Conservation (phyloP, 345 rosid genomes). For the Angophora floribunda region DNA sequence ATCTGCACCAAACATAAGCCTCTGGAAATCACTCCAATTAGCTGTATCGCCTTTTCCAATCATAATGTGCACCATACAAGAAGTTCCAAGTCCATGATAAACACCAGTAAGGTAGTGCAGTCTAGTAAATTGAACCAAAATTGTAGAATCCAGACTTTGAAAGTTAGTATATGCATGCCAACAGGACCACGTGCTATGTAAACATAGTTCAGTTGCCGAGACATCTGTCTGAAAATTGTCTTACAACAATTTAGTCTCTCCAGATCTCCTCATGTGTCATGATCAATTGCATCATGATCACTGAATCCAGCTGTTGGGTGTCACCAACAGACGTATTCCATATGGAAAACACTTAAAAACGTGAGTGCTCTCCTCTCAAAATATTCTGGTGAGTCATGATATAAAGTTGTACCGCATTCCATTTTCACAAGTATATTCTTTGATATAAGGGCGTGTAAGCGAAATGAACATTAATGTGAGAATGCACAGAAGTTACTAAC, state of each 20-base stretch:
- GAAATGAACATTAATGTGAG: neutral
- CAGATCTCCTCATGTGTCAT: neutral
- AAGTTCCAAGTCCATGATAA: neutral
- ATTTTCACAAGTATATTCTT: neutral
- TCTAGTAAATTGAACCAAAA: neutral
- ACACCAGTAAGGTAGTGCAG: neutral
- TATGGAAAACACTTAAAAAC: neutral
- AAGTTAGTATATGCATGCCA: neutral
- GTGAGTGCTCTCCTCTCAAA: neutral
- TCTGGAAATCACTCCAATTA: neutral
- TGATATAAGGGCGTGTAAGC: neutral
- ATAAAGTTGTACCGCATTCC: neutral
- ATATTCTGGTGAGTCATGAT: neutral
- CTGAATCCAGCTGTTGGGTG: neutral
- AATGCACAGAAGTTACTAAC: slow-evolving; percentile 12
- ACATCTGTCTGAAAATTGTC: neutral
- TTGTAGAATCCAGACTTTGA: neutral
- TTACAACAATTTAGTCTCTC: neutral
- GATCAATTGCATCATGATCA: neutral
- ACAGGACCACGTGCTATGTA: neutral
- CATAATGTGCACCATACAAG: neutral
- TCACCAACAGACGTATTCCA: neutral
- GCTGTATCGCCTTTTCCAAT: neutral
- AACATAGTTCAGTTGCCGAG: neutral
- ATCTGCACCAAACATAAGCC: neutral